These are phyloP conservation scores for Pyrenopolyporus hunteri DNA, from an alignment of 495 filamentous ascomycete genomes.

Conservation along the genomic window DNA sequence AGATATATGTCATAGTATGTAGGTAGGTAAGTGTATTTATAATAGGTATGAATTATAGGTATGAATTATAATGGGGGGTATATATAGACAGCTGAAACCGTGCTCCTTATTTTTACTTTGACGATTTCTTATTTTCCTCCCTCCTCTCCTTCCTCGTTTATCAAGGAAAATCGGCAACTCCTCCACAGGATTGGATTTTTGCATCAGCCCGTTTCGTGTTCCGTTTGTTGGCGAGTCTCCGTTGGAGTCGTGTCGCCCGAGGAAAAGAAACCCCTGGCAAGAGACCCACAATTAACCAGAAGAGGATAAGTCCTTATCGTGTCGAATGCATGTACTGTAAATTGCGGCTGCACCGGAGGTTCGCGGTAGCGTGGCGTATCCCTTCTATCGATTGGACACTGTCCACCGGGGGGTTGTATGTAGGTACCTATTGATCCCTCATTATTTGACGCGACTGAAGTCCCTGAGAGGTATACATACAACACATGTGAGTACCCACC, in stretches of 20 bases:
- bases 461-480: no score
- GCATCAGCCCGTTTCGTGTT: constrained; percentile 28
- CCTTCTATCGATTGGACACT: constrained; percentile 23
- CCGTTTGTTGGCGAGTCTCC: not conserved
- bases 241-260: constrained; percentile 14
- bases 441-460: not conserved
- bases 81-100: not conserved
- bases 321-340: constrained; percentile 31
- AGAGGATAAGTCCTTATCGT: constrained; percentile 30
- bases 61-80: not conserved
- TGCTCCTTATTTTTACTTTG: not conserved
- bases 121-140: no score
- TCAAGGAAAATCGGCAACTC: not conserved
- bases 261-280: constrained; percentile 15
- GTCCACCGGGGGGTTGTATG: not conserved
- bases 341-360: constrained; percentile 38
- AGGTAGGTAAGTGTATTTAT: no score
- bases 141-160: not conserved
- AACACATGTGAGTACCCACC: no score
- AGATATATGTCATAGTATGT: no score
- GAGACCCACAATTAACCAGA: constrained; percentile 21
- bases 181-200: constrained; percentile 8
- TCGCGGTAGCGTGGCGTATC: constrained; percentile 2
- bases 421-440: not conserved
- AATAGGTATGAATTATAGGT: no score